Conservation (phyloP, 163 green algal genomes). For the Chlorella variabilis region DNA sequence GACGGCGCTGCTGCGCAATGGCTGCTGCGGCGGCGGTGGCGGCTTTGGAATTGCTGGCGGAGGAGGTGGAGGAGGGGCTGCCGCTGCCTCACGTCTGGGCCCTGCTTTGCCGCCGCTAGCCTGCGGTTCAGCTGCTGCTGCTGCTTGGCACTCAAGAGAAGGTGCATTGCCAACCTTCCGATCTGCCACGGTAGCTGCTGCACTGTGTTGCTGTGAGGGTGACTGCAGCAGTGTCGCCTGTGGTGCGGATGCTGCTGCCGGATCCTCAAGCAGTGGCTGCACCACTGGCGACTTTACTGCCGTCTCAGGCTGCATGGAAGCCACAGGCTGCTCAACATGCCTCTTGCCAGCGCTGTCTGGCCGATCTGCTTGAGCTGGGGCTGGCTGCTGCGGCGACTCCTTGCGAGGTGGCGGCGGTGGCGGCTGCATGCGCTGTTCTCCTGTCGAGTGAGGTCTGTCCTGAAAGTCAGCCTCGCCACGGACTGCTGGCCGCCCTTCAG, state of each 20-base stretch:
- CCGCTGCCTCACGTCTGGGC: neutral
- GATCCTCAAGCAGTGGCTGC: neutral
- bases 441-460: conserved; percentile 25
- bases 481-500: neutral
- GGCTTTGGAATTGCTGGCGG: neutral
- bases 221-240: neutral
- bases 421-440: neutral
- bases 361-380: neutral
- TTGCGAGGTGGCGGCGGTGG: neutral
- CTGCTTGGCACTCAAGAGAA: too few species aligned
- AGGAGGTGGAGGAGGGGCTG: neutral
- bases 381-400: neutral
- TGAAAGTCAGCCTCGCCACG: neutral
- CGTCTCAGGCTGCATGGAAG: too few species aligned
- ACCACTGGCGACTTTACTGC: too few species aligned
- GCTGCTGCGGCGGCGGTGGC: neutral
- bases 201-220: neutral
- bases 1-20: conserved; percentile 6
- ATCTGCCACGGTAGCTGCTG: neutral
- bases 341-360: neutral
- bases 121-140: neutral
- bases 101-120: neutral
- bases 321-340: too few species aligned
- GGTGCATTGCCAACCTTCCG: neutral
- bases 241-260: neutral